Percentiles rank a stretch among this genome's conserved stretches.
Conservation (phyloP, 2,329 filamentous ascomycete genomes). For the Ophiosphaerella korrae region DNA sequence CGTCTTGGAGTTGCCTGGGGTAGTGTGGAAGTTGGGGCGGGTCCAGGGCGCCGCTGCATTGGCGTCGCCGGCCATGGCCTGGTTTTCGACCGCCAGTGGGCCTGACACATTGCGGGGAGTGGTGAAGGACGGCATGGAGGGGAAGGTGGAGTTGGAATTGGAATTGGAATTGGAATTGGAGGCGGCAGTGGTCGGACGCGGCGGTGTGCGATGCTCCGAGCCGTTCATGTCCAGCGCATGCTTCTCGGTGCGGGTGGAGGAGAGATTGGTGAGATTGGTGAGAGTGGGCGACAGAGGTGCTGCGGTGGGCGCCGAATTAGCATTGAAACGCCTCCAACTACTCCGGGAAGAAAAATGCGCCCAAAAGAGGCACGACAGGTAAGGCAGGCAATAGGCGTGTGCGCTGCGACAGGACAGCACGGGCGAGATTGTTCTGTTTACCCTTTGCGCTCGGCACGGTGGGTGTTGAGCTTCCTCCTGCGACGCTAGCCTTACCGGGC, state of each 20-base stretch:
- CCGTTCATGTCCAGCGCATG: conserved; percentile 41
- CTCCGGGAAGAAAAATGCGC: conserved; percentile 1
- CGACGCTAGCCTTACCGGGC: no score
- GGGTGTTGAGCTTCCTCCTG: no score
- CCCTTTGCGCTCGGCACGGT: no score
- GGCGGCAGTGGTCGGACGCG: no score
- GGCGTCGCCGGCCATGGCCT: conserved; percentile 28
- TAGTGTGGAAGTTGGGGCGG: conserved; percentile 34
- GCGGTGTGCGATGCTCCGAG: conserved; percentile 12
- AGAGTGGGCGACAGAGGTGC: conserved; percentile 29
- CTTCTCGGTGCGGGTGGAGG: conserved; percentile 12
- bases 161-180: no score
- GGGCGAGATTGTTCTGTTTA: neutral
- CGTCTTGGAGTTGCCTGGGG: conserved; percentile 40
- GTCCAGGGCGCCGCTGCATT: conserved; percentile 30
- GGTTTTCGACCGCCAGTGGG: conserved; percentile 38
- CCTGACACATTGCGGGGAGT: conserved; percentile 38
- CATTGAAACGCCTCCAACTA: conserved; percentile 19
- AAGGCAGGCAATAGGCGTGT: conserved; percentile 13
- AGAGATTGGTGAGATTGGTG: conserved; percentile 23
- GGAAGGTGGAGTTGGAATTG: conserved; percentile 23
- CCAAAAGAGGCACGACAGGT: neutral
- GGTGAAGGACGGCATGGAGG: conserved; percentile 39
- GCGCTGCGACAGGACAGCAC: conserved; percentile 3
- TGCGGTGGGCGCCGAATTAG: conserved; percentile 17